A percentile compares a stretch with the other conserved stretches of the same genome.
Conservation (phyloP, 805 yeast genomes). For the Hagleromyces aurorensis region DNA sequence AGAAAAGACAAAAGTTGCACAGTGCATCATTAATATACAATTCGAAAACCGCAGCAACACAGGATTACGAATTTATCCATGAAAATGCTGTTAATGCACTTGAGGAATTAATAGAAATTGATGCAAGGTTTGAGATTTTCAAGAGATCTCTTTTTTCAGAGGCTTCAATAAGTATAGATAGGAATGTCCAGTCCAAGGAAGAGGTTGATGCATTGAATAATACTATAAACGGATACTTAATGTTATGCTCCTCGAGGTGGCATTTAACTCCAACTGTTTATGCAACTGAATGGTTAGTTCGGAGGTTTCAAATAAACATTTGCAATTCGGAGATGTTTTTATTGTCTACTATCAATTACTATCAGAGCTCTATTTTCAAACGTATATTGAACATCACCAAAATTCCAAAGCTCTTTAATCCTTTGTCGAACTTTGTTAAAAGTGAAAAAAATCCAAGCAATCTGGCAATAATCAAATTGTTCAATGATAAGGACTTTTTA, state of each 20-base stretch:
- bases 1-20: slow-evolving; percentile 77
- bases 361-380: slow-evolving; percentile 61
- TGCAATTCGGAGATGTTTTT: slow-evolving; percentile 69
- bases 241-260: slow-evolving; percentile 70
- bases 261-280: slow-evolving; percentile 65
- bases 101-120: slow-evolving; percentile 61
- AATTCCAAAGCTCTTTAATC: slow-evolving; percentile 73
- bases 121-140: slow-evolving; percentile 67
- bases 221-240: slow-evolving; percentile 67
- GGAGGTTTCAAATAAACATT: slow-evolving; percentile 80
- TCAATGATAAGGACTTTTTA: slow-evolving; percentile 62
- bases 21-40: slow-evolving; percentile 83
- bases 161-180: slow-evolving; percentile 68
- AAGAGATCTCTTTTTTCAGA: slow-evolving; percentile 71
- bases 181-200: slow-evolving; percentile 74
- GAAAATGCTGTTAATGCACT: slow-evolving; percentile 69
- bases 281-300: slow-evolving; percentile 90
- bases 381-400: slow-evolving; percentile 67
- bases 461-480: slow-evolving; percentile 59
- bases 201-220: slow-evolving; percentile 65
- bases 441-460: slow-evolving; percentile 56
- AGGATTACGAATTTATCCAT: slow-evolving; percentile 79
- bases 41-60: slow-evolving; percentile 83
- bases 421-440: slow-evolving; percentile 63
- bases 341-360: slow-evolving; percentile 74